A percentile compares a stretch with the other conserved stretches of the same genome.
Evolutionary conservation across 805 yeast species (phyloP).

Genomic region (Ogataea thermomethanolica): DNA sequence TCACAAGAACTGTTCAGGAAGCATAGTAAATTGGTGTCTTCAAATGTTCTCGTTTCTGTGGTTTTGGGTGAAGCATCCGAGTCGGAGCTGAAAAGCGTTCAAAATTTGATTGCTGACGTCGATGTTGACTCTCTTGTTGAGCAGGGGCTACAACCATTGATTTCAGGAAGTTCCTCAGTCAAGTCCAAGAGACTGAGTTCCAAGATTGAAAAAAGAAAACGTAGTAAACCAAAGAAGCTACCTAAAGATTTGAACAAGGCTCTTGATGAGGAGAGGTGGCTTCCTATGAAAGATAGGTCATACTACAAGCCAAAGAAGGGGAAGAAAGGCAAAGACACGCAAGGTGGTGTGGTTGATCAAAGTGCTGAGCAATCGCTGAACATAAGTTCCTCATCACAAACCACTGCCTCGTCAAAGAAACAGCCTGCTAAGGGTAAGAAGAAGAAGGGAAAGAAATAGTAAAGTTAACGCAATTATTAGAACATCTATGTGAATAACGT

Average conservation of each 20-base stretch:
- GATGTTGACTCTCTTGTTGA: slow-evolving; percentile 31
- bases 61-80: slow-evolving; percentile 18
- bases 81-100: slow-evolving; percentile 20
- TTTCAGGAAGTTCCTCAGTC: slow-evolving; percentile 13
- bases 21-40: slow-evolving; percentile 14
- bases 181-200: slow-evolving; percentile 1
- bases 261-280: slow-evolving; percentile 82
- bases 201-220: slow-evolving; percentile 22
- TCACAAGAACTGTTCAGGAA: slow-evolving; percentile 31
- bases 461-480: slow-evolving; percentile 8
- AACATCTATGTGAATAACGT: slow-evolving; percentile 70
- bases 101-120: slow-evolving; percentile 28
- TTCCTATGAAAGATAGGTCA: slow-evolving; percentile 82
- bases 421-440: slow-evolving; percentile 23
- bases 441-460: slow-evolving; percentile 30
- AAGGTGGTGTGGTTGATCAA: slow-evolving; percentile 56
- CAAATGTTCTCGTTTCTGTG: slow-evolving; percentile 22
- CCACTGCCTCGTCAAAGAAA: slow-evolving; percentile 13
- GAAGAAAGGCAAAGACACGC: slow-evolving; percentile 54
- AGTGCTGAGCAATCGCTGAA: slow-evolving; percentile 39
- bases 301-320: slow-evolving; percentile 77
- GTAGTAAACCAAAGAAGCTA: slow-evolving; percentile 29
- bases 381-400: slow-evolving; percentile 18
- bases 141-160: slow-evolving; percentile 28
- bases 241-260: slow-evolving; percentile 24